Percentiles rank a stretch among this genome's conserved stretches.
phyloP scores from a whole-genome alignment of 495 filamentous ascomycete genomes.

The Cryomyces antarcticus region DNA sequence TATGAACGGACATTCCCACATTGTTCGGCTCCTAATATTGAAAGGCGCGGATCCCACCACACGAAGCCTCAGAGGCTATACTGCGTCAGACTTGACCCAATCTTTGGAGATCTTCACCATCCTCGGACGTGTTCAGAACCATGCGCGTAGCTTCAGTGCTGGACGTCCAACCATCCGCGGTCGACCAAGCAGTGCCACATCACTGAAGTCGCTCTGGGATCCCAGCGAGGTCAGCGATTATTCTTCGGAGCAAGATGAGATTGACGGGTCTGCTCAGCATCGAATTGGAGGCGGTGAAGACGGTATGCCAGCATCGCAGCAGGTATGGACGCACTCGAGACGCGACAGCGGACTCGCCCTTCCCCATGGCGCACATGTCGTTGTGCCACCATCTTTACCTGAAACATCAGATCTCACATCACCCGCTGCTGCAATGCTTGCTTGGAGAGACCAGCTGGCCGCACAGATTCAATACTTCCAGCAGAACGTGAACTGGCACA shows the following conservation, averaged over 20 bases:
- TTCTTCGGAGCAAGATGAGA: slow-evolving; percentile 5
- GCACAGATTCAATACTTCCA: slow-evolving; percentile 66
- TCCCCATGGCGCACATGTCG: background rate
- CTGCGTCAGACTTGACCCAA: slow-evolving; percentile 49
- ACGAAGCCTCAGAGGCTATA: slow-evolving; percentile 50
- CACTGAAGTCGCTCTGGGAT: slow-evolving; percentile 42
- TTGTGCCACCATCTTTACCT: background rate
- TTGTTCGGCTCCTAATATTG: slow-evolving; percentile 52
- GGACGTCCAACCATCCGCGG: slow-evolving; percentile 32
- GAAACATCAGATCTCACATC: slow-evolving; percentile 2
- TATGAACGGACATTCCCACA: slow-evolving; percentile 53
- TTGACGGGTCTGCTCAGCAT: slow-evolving; percentile 10
- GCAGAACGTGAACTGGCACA: slow-evolving; percentile 43
- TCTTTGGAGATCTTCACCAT: slow-evolving; percentile 31
- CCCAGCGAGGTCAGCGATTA: slow-evolving; percentile 3
- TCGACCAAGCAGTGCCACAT: slow-evolving; percentile 44
- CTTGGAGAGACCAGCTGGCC: slow-evolving; percentile 56
- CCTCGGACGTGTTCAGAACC: slow-evolving; percentile 25
- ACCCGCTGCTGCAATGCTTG: slow-evolving; percentile 38
- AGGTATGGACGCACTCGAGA: background rate
- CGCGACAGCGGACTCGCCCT: background rate
- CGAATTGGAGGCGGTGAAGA: background rate
- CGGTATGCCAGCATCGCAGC: background rate
- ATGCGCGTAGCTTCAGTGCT: slow-evolving; percentile 37
- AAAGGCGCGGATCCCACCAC: slow-evolving; percentile 51